A percentile compares a stretch with the other conserved stretches of the same genome.
These are phyloP conservation scores for Zalerion maritima DNA, from an alignment of 495 filamentous ascomycete genomes.

Conservation along the genomic window DNA sequence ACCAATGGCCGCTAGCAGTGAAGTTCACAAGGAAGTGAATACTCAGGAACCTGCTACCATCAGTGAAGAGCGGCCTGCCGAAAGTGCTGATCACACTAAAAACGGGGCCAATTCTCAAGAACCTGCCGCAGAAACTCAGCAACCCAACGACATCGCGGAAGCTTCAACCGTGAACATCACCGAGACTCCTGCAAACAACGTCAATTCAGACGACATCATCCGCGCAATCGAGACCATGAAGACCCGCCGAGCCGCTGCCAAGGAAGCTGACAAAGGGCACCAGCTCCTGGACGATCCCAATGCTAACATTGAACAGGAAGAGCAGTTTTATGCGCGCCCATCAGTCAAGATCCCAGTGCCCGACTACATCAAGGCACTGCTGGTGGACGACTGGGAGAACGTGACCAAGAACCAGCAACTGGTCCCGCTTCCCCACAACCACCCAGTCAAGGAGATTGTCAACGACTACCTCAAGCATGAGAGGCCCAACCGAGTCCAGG, in stretches of 20 bases:
- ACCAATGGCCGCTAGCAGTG: too few species aligned
- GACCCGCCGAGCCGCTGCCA: too few species aligned
- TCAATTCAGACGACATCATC: too few species aligned
- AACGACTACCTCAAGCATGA: conserved; percentile 61
- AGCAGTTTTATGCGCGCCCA: conserved; percentile 62
- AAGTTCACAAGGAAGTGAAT: too few species aligned
- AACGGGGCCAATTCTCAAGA: conserved; percentile 6
- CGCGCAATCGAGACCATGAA: too few species aligned
- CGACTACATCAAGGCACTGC: conserved; percentile 71
- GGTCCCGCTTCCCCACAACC: conserved; percentile 62
- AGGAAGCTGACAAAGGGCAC: background rate
- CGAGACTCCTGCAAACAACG: too few species aligned
- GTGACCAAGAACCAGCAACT: conserved; percentile 87
- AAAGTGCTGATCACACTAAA: conserved; percentile 3
- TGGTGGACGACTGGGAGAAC: conserved; percentile 98
- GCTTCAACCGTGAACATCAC: too few species aligned
- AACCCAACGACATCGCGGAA: too few species aligned
- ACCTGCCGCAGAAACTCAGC: too few species aligned
- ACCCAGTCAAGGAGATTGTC: conserved; percentile 62
- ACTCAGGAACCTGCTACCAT: too few species aligned
- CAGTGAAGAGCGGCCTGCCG: conserved; percentile 3
- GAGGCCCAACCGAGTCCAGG: conserved; percentile 45
- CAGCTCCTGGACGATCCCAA: background rate
- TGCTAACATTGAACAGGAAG: conserved; percentile 50
- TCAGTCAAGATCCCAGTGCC: conserved; percentile 70